A percentile compares a stretch with the other conserved stretches of the same genome.
Conservation (phyloP, 192 early-diverging fungal species). For the Coemansia sp. region DNA sequence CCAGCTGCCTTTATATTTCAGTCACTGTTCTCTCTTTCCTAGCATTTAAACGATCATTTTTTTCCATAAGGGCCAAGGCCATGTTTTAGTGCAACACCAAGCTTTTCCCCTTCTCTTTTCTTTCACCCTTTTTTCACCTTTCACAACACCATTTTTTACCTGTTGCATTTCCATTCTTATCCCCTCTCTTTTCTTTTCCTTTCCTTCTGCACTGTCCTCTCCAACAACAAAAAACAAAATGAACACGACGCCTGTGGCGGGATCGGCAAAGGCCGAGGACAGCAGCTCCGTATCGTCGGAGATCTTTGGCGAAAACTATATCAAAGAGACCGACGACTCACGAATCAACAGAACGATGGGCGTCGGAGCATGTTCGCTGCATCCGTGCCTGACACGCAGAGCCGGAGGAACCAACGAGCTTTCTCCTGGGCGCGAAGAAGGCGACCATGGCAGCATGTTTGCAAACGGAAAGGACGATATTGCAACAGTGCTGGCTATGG, state of each 20-base stretch:
- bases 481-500: not conserved
- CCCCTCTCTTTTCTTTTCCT: not conserved
- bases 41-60: too few relatives aligned
- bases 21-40: too few relatives aligned
- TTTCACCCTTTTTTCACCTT: not conserved
- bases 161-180: not conserved
- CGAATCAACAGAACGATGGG: conserved; percentile 32
- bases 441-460: not conserved
- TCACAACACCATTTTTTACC: not conserved
- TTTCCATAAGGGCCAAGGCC: too few relatives aligned
- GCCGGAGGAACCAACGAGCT: conserved; percentile 13
- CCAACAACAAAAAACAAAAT: not conserved
- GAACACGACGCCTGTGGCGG: not conserved
- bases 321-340: conserved; percentile 38
- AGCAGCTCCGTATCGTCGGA: conserved; percentile 20
- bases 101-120: not conserved
- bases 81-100: not conserved
- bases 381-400: conserved; percentile 45
- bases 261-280: conserved; percentile 3
- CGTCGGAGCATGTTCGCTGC: conserved; percentile 41
- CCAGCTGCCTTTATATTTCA: too few relatives aligned
- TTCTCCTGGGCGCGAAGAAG: not conserved
- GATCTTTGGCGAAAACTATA: conserved; percentile 38
- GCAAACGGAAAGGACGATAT: not conserved
- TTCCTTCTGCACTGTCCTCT: not conserved